phyloP scores from a whole-genome alignment of 148 eudicot genomes.

The Rhododendron molle region DNA sequence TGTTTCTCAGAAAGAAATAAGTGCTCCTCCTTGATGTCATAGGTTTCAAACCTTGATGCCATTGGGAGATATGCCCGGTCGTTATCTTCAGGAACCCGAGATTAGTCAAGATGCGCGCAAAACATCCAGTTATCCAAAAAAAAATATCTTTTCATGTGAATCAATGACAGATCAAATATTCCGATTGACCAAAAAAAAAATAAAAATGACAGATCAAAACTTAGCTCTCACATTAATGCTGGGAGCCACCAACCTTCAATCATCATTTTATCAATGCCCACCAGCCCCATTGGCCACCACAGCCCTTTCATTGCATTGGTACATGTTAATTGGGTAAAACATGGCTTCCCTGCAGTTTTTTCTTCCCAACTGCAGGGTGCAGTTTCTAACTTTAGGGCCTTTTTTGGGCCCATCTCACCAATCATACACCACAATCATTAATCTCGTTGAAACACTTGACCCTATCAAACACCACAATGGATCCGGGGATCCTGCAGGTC shows the following conservation, averaged over 20 bases:
- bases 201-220: neutral
- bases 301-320: neutral
- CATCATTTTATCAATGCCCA: neutral
- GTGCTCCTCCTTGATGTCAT: no score
- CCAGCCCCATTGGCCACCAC: neutral
- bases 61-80: fast-evolving
- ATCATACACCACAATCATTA: neutral
- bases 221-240: neutral
- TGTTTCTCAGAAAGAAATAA: no score
- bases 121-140: no score
- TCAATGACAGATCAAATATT: neutral
- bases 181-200: no score
- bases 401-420: neutral
- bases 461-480: neutral
- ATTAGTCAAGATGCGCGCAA: no score
- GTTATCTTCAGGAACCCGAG: no score
- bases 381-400: neutral
- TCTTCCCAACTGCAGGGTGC: neutral
- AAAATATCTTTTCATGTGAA: neutral
- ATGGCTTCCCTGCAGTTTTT: neutral
- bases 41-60: no score
- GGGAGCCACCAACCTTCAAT: neutral
- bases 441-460: neutral
- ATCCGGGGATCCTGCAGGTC: no score
- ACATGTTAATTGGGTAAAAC: neutral